Percentiles rank a stretch among this genome's conserved stretches.
Conservation (phyloP, 192 early-diverging fungal species). For the Coemansia nantahalensis region DNA sequence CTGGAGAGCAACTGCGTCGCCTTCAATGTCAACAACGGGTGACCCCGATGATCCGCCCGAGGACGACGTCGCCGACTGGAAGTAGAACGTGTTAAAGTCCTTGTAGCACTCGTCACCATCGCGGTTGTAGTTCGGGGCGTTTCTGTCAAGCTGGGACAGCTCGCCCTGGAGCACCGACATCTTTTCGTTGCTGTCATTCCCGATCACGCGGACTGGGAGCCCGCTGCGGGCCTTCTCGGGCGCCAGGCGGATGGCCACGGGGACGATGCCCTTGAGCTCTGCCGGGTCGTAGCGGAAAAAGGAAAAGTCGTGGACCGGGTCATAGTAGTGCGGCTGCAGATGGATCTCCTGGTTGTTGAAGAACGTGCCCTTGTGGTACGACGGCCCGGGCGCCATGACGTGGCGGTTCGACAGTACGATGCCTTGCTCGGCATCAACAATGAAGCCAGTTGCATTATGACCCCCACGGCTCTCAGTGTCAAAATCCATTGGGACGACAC, state of each 20-base stretch:
- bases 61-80: conserved; percentile 64
- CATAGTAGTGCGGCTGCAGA: conserved; percentile 65
- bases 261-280: conserved; percentile 50
- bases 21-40: conserved; percentile 72
- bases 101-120: conserved; percentile 21
- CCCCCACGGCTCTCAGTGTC: not conserved
- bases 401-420: conserved; percentile 73
- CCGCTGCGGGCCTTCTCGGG: conserved; percentile 69
- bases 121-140: conserved; percentile 59
- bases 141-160: conserved; percentile 68
- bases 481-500: not conserved
- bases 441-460: conserved; percentile 62
- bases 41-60: conserved; percentile 69
- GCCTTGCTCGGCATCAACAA: conserved; percentile 66
- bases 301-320: conserved; percentile 81
- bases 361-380: conserved; percentile 63
- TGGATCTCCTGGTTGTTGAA: conserved; percentile 67
- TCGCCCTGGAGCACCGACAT: conserved; percentile 72
- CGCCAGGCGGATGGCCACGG: conserved; percentile 50
- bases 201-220: conserved; percentile 69
- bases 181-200: conserved; percentile 75
- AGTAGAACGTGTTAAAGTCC: conserved; percentile 82
- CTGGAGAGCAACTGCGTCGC: conserved; percentile 72
- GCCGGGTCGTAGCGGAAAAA: conserved; percentile 71
- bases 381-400: conserved; percentile 65